Conservation (phyloP, 1,284 basidiomycete genomes). For the Trichosporon coremiiforme region DNA sequence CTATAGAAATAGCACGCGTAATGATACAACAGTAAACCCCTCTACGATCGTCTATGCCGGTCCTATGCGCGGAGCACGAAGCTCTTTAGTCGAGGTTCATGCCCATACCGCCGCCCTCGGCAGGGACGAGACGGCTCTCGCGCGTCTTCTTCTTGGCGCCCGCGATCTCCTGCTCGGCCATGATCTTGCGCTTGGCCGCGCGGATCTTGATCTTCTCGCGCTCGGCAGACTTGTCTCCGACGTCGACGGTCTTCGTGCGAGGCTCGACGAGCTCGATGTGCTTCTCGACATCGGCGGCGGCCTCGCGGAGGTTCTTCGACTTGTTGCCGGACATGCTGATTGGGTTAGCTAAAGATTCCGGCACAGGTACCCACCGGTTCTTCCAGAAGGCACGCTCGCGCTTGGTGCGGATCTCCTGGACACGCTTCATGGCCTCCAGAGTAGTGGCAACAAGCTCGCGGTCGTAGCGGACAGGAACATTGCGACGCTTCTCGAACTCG, state of each 20-base stretch:
- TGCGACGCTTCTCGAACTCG: slow-evolving; percentile 98
- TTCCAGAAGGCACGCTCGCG: slow-evolving; percentile 98
- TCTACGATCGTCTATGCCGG: slow-evolving; percentile 13
- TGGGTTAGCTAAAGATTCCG: too few relatives aligned
- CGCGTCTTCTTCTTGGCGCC: slow-evolving; percentile 62
- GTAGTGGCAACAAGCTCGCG: slow-evolving; percentile 91
- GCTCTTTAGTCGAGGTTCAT: slow-evolving; percentile 55
- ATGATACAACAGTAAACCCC: slow-evolving; percentile 14
- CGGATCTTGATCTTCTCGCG: slow-evolving; percentile 78
- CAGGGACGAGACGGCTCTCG: slow-evolving; percentile 67
- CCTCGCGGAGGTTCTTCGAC: slow-evolving; percentile 46
- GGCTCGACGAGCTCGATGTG: slow-evolving; percentile 73
- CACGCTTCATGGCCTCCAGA: slow-evolving; percentile 95
- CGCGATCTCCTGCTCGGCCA: slow-evolving; percentile 46
- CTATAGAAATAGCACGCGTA: slow-evolving; percentile 4
- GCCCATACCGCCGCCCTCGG: slow-evolving; percentile 57
- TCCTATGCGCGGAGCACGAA: background rate
- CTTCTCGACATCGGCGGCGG: slow-evolving; percentile 61
- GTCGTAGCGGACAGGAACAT: slow-evolving; percentile 97
- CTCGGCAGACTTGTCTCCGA: slow-evolving; percentile 53
- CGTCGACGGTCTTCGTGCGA: slow-evolving; percentile 55
- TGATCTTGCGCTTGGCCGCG: slow-evolving; percentile 63
- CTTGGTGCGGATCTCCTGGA: slow-evolving; percentile 87
- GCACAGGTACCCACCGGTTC: slow-evolving; percentile 71
- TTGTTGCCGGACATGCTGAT: slow-evolving; percentile 73